Percentiles rank a stretch among this genome's conserved stretches.
phyloP scores from a whole-genome alignment of 805 yeast genomes.

The Ascoidea rubescens region DNA sequence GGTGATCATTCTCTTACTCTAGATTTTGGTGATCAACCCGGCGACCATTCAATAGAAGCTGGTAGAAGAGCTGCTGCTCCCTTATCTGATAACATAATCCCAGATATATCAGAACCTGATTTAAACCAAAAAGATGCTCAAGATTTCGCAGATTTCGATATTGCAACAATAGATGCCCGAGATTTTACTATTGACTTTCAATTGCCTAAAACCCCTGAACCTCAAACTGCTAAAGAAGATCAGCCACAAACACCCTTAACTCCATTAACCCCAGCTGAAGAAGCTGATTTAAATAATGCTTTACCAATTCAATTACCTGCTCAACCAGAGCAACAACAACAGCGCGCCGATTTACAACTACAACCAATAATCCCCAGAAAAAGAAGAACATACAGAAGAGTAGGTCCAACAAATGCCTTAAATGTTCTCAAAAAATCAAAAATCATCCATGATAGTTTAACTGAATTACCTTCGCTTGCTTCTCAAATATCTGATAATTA shows the following conservation, averaged over 20 bases:
- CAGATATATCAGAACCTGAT: slow-evolving; percentile 13
- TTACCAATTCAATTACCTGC: neutral
- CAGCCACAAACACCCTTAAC: neutral
- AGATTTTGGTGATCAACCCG: no score
- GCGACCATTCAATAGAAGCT: slow-evolving; percentile 50
- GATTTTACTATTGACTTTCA: neutral
- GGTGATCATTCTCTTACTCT: neutral
- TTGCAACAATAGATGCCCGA: neutral
- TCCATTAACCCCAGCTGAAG: neutral
- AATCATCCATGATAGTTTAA: neutral
- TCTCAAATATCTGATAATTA: no score
- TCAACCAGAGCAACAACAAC: neutral
- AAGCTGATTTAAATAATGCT: neutral
- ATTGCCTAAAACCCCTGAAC: neutral
- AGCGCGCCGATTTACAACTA: neutral
- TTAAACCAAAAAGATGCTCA: slow-evolving; percentile 16
- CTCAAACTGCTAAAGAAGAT: neutral
- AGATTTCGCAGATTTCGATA: neutral
- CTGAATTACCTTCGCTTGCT: neutral
- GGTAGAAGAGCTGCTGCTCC: slow-evolving; percentile 31
- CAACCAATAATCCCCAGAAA: neutral
- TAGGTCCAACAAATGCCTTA: neutral
- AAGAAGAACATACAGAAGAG: neutral
- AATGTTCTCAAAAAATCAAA: neutral
- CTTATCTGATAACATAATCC: slow-evolving; percentile 13